Evolutionary conservation across 202 grass and related monocot species (phyloP).

Genomic region (Zizania palustris): DNA sequence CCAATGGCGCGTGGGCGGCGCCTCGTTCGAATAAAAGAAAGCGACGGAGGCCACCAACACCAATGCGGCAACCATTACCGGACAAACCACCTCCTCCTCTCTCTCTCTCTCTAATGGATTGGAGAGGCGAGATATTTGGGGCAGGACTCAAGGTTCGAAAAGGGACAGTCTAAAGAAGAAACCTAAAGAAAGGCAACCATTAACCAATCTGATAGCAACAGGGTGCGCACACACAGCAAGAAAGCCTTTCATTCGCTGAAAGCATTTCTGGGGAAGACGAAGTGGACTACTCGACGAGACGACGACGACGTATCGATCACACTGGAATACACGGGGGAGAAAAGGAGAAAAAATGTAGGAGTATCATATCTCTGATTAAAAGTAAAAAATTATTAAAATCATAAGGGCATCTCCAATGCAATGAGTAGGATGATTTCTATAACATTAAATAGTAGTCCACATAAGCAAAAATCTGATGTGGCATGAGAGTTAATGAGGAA

Average conservation of each 20-base stretch:
- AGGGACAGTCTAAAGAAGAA: constrained; percentile 26
- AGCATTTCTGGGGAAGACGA: constrained; percentile 16
- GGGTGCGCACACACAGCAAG: not conserved
- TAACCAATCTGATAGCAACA: constrained; percentile 11
- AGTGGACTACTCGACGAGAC: too few species aligned
- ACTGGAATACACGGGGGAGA: not conserved
- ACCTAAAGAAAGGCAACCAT: not conserved
- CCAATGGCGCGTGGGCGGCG: constrained; percentile 35
- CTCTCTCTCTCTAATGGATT: not conserved
- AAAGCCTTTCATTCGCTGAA: not conserved
- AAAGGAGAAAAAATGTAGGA: too few species aligned
- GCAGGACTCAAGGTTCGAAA: constrained; percentile 42
- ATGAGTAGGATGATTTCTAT: too few species aligned
- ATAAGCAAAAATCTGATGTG: too few species aligned
- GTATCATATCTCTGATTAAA: too few species aligned
- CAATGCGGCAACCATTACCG: constrained; percentile 36
- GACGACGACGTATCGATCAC: not conserved
- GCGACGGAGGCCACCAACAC: not conserved
- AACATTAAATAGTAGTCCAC: too few species aligned
- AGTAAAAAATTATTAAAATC: too few species aligned
- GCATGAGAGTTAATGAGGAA: too few species aligned
- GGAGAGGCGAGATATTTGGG: too few species aligned
- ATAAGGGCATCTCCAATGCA: too few species aligned
- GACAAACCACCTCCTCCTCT: constrained; percentile 4
- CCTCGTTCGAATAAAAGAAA: constrained; percentile 43